These are phyloP conservation scores for Leccinum subrobustum DNA, from an alignment of 1,284 basidiomycete species.

Conservation along the genomic window DNA sequence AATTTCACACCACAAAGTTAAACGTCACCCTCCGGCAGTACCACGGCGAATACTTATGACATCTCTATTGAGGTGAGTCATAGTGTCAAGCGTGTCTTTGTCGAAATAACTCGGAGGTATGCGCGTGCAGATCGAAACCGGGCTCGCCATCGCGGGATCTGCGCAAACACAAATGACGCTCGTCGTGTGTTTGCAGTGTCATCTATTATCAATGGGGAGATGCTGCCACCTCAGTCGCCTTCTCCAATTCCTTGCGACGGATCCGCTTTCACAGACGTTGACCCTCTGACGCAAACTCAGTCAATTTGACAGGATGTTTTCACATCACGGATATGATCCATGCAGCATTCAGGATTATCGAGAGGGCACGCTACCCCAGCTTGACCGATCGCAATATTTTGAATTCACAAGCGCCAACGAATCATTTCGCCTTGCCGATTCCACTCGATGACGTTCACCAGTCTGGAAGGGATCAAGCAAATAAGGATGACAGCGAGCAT, in stretches of 20 bases:
- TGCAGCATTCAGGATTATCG: constrained; percentile 12
- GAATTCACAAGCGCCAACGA: constrained; percentile 8
- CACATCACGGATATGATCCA: constrained; percentile 14
- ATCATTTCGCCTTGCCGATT: constrained; percentile 4
- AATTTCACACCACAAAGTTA: no score
- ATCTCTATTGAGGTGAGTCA: no score
- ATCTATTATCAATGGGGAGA: no score
- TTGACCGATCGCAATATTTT: constrained; percentile 14
- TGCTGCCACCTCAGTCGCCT: constrained; percentile 29
- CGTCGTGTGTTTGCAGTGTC: no score
- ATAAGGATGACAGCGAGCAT: constrained; percentile 54
- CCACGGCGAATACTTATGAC: no score
- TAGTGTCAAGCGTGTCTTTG: no score
- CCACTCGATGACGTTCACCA: constrained; percentile 19
- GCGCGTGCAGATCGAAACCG: no score
- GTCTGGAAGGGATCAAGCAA: constrained; percentile 25
- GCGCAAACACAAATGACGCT: no score
- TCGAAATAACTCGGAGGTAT: no score
- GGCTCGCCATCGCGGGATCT: no score
- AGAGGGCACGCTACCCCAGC: constrained; percentile 11
- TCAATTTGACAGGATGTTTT: constrained; percentile 41
- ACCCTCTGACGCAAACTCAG: constrained; percentile 37
- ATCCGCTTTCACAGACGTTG: constrained; percentile 36
- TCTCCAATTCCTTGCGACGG: constrained; percentile 32
- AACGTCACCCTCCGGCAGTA: no score